A percentile compares a stretch with the other conserved stretches of the same genome.
Evolutionary conservation across 2,329 filamentous ascomycete genomes (phyloP).

Genomic region (Lachnellula occidentalis): DNA sequence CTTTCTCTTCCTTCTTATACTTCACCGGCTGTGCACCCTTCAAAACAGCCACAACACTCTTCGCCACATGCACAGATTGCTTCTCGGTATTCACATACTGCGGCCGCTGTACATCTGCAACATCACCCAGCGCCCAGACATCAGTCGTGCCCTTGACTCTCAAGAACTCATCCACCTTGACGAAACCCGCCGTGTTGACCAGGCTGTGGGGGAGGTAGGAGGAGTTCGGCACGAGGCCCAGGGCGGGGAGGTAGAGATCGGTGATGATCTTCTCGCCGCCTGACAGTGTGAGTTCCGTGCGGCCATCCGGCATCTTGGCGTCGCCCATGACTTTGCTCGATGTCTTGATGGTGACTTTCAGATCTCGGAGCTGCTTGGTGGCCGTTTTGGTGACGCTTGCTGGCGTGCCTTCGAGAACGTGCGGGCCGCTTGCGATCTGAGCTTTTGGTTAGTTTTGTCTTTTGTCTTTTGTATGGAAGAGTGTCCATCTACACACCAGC

Average conservation of each 20-base stretch:
- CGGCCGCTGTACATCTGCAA: slow-evolving; percentile 17
- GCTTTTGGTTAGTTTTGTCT: neutral
- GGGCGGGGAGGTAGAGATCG: slow-evolving; percentile 52
- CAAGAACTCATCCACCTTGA: slow-evolving; percentile 46
- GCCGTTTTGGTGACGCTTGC: slow-evolving; percentile 20
- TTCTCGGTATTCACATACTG: slow-evolving; percentile 19
- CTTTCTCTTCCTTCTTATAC: slow-evolving; percentile 16
- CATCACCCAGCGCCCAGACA: slow-evolving; percentile 27
- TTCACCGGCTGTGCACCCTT: slow-evolving; percentile 11
- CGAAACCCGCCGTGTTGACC: slow-evolving; percentile 41
- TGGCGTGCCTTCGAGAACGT: slow-evolving; percentile 21
- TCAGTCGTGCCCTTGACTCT: slow-evolving; percentile 38
- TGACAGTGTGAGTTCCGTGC: slow-evolving; percentile 44
- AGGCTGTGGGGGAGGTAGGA: slow-evolving; percentile 44
- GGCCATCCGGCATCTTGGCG: slow-evolving; percentile 37
- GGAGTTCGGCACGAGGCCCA: slow-evolving; percentile 51
- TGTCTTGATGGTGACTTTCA: slow-evolving; percentile 44
- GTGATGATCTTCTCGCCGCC: slow-evolving; percentile 43
- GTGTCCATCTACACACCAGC: slow-evolving; percentile 11
- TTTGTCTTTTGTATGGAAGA: slow-evolving; percentile 1
- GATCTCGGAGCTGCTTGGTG: slow-evolving; percentile 43
- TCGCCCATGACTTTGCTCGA: slow-evolving; percentile 38
- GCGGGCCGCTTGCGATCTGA: slow-evolving; percentile 31
- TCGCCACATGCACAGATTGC: slow-evolving; percentile 23
- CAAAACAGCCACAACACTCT: slow-evolving; percentile 20